Evolutionary conservation across 169 alveolate genomes (phyloP).

Genomic region (Plasmodium yoelii): DNA sequence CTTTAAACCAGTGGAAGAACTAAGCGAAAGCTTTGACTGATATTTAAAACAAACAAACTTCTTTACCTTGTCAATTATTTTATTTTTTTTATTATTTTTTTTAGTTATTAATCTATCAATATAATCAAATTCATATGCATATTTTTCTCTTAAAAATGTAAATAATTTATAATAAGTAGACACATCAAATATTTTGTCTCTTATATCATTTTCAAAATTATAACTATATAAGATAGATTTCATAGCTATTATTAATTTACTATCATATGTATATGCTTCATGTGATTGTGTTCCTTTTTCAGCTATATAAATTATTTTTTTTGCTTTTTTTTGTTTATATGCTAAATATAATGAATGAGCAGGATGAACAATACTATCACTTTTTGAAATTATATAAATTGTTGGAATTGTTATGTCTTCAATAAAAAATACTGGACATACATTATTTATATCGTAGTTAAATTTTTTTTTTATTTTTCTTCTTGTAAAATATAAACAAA

Average conservation of each 20-base stretch:
- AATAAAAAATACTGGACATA: constrained; percentile 67
- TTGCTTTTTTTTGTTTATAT: constrained; percentile 38
- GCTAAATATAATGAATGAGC: constrained; percentile 69
- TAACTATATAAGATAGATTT: constrained; percentile 23
- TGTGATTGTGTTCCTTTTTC: constrained; percentile 54
- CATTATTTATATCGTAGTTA: constrained; percentile 66
- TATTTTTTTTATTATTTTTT: constrained; percentile 26
- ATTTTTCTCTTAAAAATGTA: constrained; percentile 25
- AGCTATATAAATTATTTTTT: constrained; percentile 37
- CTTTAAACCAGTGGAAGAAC: constrained; percentile 46
- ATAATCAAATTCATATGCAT: constrained; percentile 40
- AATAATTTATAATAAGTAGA: constrained; percentile 36
- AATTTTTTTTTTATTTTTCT: constrained; percentile 43
- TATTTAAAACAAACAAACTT: constrained; percentile 33
- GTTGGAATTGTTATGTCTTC: constrained; percentile 66
- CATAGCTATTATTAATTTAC: constrained; percentile 60
- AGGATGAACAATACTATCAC: constrained; percentile 62
- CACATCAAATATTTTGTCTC: constrained; percentile 10
- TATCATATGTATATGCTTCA: constrained; percentile 46
- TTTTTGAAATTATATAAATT: constrained; percentile 44
- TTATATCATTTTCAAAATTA: not conserved
- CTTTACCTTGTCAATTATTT: constrained; percentile 42
- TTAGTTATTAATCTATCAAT: constrained; percentile 43
- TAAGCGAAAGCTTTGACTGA: constrained; percentile 27
- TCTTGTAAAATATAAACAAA: constrained; percentile 57